Base-by-base conservation (phyloP, 2,329 filamentous ascomycete species). In the Fusarium sp. region DNA sequence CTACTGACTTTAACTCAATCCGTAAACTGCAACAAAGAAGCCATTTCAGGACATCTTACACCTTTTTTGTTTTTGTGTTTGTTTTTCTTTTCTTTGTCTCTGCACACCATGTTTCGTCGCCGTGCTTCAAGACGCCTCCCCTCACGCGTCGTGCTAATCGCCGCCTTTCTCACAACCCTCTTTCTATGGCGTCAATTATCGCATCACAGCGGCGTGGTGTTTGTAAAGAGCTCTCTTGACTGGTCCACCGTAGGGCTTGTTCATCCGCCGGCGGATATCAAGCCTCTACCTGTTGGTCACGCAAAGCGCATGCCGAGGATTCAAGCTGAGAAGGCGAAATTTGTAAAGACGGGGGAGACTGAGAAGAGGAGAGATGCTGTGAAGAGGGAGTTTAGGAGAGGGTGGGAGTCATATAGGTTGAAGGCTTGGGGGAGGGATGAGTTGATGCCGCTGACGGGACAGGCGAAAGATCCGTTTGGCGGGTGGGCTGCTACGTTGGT, bases 401-500 rank as follows among this genome's bases (percentile, higher is more conserved):
- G 35, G 0, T 87, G 88, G 85, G 79, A 83, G 18, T 84, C 86
- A 38, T 91, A 91, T 78, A 87, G 84, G 8, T 4, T 55, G 70
- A 79, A 83, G 52, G 88, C 88, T 6, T 90, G 88, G 87, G 78
- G 86, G 70, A 82, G 83, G 35, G 88, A 90, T 69, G 88, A 90
- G 79, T 78, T 90, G 22, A 79, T 80, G 58, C 88, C 88, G 11
- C 79, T 90, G 7, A 83, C 84, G 26, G 87, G 84, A 35, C 77
- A 79, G 11, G 83, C 79, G 17, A 87, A 84, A 69, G 84, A 87
- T 64, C 81, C 81, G 2, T 89, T 89, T 77, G 87, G 87, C 7
- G 86, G 86, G 33, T 90, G 88, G 85, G 89, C 85, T 3, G 89
- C 89, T 15, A 90, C 89, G 0, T 79, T 92, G 51, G 87, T 92